Evolutionary conservation across 768 basidiomycete species (phyloP).

Genomic region (Phanerochaete carnosa): DNA sequence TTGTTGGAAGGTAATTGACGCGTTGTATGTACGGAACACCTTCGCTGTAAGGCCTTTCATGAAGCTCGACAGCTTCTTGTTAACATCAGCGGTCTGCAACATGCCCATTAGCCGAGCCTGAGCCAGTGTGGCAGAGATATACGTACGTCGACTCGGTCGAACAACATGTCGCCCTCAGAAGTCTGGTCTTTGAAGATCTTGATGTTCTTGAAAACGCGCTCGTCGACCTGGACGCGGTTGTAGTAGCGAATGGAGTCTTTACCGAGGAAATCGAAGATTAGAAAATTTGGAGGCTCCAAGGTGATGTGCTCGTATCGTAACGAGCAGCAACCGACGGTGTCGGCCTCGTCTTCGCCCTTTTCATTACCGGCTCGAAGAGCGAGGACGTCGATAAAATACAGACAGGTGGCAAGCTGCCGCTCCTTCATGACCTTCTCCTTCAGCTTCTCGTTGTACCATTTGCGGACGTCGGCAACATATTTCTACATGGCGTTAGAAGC

Average conservation of each 20-base stretch:
- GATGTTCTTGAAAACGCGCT: conserved; percentile 97
- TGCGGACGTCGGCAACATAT: conserved; percentile 87
- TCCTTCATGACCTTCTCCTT: conserved; percentile 91
- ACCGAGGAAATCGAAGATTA: conserved; percentile 96
- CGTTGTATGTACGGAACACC: conserved; percentile 99
- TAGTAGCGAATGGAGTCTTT: conserved; percentile 99
- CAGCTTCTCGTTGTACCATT: conserved; percentile 82
- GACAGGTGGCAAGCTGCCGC: conserved; percentile 95
- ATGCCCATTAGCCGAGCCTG: background rate
- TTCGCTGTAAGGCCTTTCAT: conserved; percentile 99
- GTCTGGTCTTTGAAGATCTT: conserved; percentile 96
- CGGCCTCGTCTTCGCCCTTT: conserved; percentile 99
- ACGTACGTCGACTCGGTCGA: conserved; percentile 92
- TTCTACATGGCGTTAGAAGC: conserved; percentile 43
- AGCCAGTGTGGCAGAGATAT: conserved; percentile 4
- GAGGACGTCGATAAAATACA: conserved; percentile 97
- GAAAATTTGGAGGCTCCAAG: conserved; percentile 78
- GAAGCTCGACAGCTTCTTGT: conserved; percentile 88
- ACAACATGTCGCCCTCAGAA: conserved; percentile 80
- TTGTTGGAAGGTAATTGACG: conserved; percentile 92
- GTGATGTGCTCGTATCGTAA: conserved; percentile 96
- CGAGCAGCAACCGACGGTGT: conserved; percentile 98
- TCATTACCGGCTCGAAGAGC: conserved; percentile 99
- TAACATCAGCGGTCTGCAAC: conserved; percentile 74
- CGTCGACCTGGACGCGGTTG: conserved; percentile 84